These are phyloP conservation scores for Cicer judaicum DNA, from an alignment of 306 rosid genomes.

Conservation along the genomic window DNA sequence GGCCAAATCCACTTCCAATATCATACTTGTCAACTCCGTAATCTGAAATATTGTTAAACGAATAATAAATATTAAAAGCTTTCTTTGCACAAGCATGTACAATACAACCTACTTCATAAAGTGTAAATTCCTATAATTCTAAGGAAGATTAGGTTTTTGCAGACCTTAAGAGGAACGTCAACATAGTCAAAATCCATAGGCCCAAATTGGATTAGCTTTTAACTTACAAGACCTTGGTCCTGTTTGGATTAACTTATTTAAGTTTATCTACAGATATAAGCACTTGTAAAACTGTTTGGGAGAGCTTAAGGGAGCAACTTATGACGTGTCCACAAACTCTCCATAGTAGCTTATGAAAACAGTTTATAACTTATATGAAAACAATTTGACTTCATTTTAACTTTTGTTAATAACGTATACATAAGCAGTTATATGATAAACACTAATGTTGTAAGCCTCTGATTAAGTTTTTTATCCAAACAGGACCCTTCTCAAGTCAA, in stretches of 20 bases:
- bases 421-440: too few relatives aligned
- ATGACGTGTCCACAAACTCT: too few relatives aligned
- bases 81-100: constrained; percentile 35
- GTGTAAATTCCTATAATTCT: constrained; percentile 2
- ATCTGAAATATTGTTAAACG: constrained; percentile 62
- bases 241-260: too few relatives aligned
- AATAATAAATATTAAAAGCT: constrained; percentile 36
- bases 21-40: constrained; percentile 93
- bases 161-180: constrained; percentile 24
- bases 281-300: too few relatives aligned
- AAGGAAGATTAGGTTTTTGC: constrained; percentile 31
- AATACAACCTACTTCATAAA: constrained; percentile 35
- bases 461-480: too few relatives aligned
- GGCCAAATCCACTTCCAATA: constrained; percentile 91
- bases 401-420: too few relatives aligned
- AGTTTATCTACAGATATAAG: too few relatives aligned
- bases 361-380: too few relatives aligned
- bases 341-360: too few relatives aligned
- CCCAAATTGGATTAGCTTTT: not conserved
- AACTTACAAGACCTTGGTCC: not conserved
- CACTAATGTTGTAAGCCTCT: too few relatives aligned
- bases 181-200: constrained; percentile 10
- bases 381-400: too few relatives aligned
- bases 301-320: too few relatives aligned
- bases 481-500: not conserved